A percentile compares a stretch with the other conserved stretches of the same genome.
Conservation (phyloP, 495 filamentous ascomycete genomes). For the Aspergillus sclerotiicarbonarius region DNA sequence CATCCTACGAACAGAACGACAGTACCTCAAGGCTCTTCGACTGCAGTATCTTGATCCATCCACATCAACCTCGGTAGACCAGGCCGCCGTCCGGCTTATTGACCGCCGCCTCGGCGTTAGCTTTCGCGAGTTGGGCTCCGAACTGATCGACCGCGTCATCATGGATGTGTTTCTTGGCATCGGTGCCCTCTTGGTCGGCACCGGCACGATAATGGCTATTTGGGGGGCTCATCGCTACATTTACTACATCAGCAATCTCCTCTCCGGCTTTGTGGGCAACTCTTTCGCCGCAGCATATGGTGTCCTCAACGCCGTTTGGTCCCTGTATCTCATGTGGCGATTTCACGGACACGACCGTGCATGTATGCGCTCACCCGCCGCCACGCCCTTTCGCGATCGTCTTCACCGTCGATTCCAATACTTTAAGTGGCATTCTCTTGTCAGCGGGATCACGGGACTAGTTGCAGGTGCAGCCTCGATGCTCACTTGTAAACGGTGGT, state of each 20-base stretch:
- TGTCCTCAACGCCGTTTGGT: constrained; percentile 44
- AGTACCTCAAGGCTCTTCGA: constrained; percentile 22
- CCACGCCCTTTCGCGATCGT: constrained; percentile 17
- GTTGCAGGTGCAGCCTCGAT: constrained; percentile 49
- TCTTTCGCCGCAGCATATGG: constrained; percentile 43
- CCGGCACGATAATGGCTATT: constrained; percentile 50
- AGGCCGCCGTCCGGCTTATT: constrained; percentile 22
- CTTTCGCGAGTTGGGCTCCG: constrained; percentile 42
- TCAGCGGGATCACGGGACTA: constrained; percentile 40
- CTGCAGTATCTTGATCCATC: constrained; percentile 4
- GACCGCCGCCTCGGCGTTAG: constrained; percentile 38
- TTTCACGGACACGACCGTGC: constrained; percentile 29
- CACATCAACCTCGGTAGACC: constrained; percentile 9
- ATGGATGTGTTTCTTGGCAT: constrained; percentile 48
- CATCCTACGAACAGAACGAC: constrained; percentile 37
- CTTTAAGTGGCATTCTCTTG: constrained; percentile 39
- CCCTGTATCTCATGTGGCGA: constrained; percentile 32
- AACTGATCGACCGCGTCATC: constrained; percentile 44
- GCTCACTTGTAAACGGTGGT: constrained; percentile 45
- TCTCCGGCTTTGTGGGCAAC: constrained; percentile 51
- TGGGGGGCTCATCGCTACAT: constrained; percentile 38
- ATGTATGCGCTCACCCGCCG: background rate
- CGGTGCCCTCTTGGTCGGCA: constrained; percentile 44
- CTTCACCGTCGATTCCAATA: constrained; percentile 33
- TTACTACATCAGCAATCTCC: constrained; percentile 42